phyloP scores from a whole-genome alignment of 2,329 filamentous ascomycete genomes.

The Chaetomium sp. region DNA sequence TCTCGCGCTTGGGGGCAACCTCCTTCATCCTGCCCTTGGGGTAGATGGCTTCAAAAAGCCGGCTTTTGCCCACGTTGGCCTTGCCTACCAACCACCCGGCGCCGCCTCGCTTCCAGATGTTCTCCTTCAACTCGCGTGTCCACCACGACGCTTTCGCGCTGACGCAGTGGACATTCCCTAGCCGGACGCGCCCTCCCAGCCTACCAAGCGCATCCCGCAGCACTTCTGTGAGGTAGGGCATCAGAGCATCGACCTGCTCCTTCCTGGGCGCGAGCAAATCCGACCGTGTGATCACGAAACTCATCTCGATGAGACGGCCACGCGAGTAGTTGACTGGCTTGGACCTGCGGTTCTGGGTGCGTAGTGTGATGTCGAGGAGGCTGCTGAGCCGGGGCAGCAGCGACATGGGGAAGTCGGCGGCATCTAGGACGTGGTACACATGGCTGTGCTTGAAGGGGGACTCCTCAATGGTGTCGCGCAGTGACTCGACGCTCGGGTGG shows the following conservation, averaged over 20 bases:
- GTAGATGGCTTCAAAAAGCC: conserved; percentile 79
- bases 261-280: conserved; percentile 82
- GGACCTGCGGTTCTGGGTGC: conserved; percentile 74
- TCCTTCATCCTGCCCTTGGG: conserved; percentile 61
- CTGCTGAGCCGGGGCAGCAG: conserved; percentile 70
- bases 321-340: conserved; percentile 57
- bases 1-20: conserved; percentile 32
- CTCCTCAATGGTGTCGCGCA: conserved; percentile 78
- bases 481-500: conserved; percentile 73
- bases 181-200: conserved; percentile 60
- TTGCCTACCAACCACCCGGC: conserved; percentile 97
- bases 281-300: conserved; percentile 83
- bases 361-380: conserved; percentile 63
- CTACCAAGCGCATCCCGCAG: conserved; percentile 70
- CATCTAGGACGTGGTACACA: conserved; percentile 91
- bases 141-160: conserved; percentile 86
- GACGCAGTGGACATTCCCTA: conserved; percentile 82
- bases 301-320: conserved; percentile 68
- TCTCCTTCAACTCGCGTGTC: conserved; percentile 78
- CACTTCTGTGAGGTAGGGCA: conserved; percentile 76
- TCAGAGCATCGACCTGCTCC: conserved; percentile 73
- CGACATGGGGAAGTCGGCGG: conserved; percentile 95
- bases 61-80: conserved; percentile 94
- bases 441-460: conserved; percentile 89
- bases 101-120: conserved; percentile 76